Conservation (phyloP, 495 filamentous ascomycete genomes). For the Xylaria palmicola region DNA sequence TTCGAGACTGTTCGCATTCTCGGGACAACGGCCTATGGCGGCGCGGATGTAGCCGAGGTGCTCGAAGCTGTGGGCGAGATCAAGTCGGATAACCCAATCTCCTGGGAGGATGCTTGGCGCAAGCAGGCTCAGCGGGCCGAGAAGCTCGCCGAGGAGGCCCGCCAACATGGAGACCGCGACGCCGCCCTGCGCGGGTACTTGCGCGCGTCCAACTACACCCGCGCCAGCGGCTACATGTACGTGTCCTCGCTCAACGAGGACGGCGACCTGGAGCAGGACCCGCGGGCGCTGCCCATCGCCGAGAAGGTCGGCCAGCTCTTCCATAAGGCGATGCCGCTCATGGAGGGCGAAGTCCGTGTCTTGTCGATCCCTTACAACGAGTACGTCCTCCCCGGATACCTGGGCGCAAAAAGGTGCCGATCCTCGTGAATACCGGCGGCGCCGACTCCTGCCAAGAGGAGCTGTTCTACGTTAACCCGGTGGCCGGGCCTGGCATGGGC, state of each 20-base stretch:
- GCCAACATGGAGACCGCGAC: constrained; percentile 18
- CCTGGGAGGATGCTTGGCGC: constrained; percentile 40
- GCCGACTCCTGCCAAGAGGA: constrained; percentile 51
- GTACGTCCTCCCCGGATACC: constrained; percentile 31
- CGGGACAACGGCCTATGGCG: constrained; percentile 32
- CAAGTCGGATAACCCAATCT: constrained; percentile 38
- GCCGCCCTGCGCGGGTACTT: constrained; percentile 35
- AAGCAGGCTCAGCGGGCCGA: constrained; percentile 31
- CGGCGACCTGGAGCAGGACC: constrained; percentile 12
- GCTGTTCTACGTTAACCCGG: constrained; percentile 35
- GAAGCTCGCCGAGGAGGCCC: constrained; percentile 33
- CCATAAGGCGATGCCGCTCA: constrained; percentile 17
- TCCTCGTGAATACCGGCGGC: constrained; percentile 41
- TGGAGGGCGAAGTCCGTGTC: constrained; percentile 26
- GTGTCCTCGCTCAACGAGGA: constrained; percentile 6
- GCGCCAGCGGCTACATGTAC: constrained; percentile 40
- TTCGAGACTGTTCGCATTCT: constrained; percentile 50
- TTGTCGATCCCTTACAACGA: constrained; percentile 44
- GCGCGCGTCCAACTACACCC: constrained; percentile 43
- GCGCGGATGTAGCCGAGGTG: constrained; percentile 43
- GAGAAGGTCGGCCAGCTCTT: constrained; percentile 26
- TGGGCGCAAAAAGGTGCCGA: constrained; percentile 33
- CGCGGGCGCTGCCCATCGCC: constrained; percentile 15
- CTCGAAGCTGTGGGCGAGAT: constrained; percentile 40
- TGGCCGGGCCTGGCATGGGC: constrained; percentile 30